Conservation (phyloP, 768 basidiomycete species). For the Phaeotremella fagi region DNA sequence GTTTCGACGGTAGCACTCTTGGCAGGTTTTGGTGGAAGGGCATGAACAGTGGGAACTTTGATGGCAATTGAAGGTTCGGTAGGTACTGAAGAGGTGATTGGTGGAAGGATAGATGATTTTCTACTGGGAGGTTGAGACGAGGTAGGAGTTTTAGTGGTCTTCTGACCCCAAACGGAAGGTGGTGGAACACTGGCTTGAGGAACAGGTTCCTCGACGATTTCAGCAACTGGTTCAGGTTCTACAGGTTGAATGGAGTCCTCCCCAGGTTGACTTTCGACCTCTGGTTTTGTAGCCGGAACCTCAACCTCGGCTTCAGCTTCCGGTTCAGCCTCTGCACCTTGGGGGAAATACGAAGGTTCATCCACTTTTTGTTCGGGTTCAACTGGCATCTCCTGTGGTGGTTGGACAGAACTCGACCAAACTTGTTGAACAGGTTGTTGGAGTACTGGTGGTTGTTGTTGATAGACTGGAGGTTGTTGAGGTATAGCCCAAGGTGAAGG, state of each 20-base stretch:
- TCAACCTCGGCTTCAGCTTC: neutral
- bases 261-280: neutral
- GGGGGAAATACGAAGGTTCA: constrained; percentile 11
- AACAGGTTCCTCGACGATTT: neutral
- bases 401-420: constrained; percentile 19
- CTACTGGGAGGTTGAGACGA: constrained; percentile 10
- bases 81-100: constrained; percentile 52
- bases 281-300: neutral
- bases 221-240: neutral
- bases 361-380: constrained; percentile 10
- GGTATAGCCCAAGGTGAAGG: constrained; percentile 35
- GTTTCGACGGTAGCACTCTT: constrained; percentile 2
- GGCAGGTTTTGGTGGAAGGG: constrained; percentile 27
- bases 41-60: constrained; percentile 24
- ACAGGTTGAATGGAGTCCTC: neutral
- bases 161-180: constrained; percentile 30
- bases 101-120: constrained; percentile 28
- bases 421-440: constrained; percentile 4
- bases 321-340: neutral
- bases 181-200: constrained; percentile 9
- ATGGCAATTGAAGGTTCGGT: constrained; percentile 56
- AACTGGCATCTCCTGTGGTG: constrained; percentile 21
- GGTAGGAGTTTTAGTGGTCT: constrained; percentile 6
- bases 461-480: constrained; percentile 17
- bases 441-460: constrained; percentile 7